Evolutionary conservation across 305 asterid genomes (phyloP), one percentile per base, ranked within the genome.

Genomic region (Solanum hybrid): DNA sequence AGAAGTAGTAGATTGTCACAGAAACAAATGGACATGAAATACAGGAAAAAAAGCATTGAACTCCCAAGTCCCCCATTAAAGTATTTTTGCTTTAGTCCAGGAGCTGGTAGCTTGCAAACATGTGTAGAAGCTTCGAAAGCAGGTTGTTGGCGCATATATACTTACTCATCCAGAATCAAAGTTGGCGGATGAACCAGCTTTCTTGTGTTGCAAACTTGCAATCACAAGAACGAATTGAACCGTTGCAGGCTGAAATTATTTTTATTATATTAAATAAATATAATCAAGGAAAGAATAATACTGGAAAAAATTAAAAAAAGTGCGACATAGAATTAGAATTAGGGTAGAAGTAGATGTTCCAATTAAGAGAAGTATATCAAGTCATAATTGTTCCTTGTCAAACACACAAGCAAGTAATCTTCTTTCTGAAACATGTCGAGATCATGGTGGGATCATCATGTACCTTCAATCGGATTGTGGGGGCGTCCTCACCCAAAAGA

Each of bases 1-100:
- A 32, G 34, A 32, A 32, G 88, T 80, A 51, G 56, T 90, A 36
- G 91, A 88, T 73, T 90, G 92, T 60, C 10, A 20, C 71, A 20
- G 72, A 64, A 60, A 9, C 73, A 66, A n/a, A 66, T 66, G 29
- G 29, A 66, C 0, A 66, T 66, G 73, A 51, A 51, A 51, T 16
- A 51, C 66, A 16, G 66, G 66, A 14, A 51, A 51, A 46, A 51
- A 51, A 16, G 66, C 66, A 51, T 51, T 51, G 64, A 16, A 51
- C 6, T 46, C 20, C 51, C 51, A 40, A 40, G 51, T 46, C 60
- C 7, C 16, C 51, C 51, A 40, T 40, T 40, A 40, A 40, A 40
- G 60, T 46, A 46, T 51, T 51, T 51, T 51, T 16, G 66, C 66
- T 51, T 16, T 5, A 16, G 66, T 40, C 51, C 17, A 40, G 51